Evolutionary conservation across 805 yeast genomes (phyloP).

Genomic region (Candida quercuum): DNA sequence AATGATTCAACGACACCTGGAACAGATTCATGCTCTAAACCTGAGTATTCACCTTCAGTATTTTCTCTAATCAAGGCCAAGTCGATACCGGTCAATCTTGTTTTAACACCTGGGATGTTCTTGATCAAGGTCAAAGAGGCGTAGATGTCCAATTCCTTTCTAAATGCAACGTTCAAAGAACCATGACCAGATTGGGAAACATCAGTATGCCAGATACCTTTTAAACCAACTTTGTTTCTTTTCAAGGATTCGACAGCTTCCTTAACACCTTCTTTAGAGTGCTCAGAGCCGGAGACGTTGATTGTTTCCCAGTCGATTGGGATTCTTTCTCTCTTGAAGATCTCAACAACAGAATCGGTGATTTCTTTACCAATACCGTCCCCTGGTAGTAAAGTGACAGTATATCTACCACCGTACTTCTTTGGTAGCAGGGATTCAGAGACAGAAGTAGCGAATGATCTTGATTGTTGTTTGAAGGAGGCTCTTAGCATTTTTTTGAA

Average conservation of each 20-base stretch:
- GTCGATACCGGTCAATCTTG: conserved; percentile 84
- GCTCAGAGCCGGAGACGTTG: conserved; percentile 56
- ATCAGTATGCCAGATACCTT: conserved; percentile 93
- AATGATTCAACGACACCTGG: conserved; percentile 97
- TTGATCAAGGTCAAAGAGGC: conserved; percentile 94
- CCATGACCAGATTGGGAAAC: conserved; percentile 71
- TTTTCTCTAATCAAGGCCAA: conserved; percentile 95
- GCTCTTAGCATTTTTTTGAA: conserved; percentile 26
- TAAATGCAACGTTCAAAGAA: conserved; percentile 90
- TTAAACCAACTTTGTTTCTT: conserved; percentile 95
- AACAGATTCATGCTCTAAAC: conserved; percentile 94
- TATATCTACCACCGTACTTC: conserved; percentile 91
- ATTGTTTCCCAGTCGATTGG: conserved; percentile 93
- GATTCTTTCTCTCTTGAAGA: conserved; percentile 79
- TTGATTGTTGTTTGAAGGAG: conserved; percentile 21
- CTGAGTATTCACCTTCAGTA: conserved; percentile 98
- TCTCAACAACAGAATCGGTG: conserved; percentile 86
- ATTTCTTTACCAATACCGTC: conserved; percentile 98
- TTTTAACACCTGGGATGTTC: conserved; percentile 89
- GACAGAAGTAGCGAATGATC: conserved; percentile 47
- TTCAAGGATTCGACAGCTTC: conserved; percentile 87
- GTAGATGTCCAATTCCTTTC: conserved; percentile 93
- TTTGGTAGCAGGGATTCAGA: conserved; percentile 70
- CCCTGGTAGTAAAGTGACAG: conserved; percentile 94
- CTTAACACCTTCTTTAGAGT: conserved; percentile 55